Evolutionary conservation across 139 green algal genomes (phyloP), one percentile per base, ranked within the genome.

Genomic region (Monoraphidium neglectum): DNA sequence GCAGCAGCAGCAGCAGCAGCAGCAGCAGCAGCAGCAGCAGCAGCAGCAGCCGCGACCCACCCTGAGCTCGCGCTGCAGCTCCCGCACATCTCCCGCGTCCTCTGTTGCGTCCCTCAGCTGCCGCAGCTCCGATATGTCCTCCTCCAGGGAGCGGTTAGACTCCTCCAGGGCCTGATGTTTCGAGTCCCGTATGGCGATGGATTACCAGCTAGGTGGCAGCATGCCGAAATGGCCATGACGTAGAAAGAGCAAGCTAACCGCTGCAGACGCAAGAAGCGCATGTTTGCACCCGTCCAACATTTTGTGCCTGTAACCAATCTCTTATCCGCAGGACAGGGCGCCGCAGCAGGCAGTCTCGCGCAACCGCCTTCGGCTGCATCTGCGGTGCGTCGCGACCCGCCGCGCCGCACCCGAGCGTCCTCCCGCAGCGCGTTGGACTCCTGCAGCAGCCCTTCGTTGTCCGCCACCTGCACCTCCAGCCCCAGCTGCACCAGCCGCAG

Each of bases 81-180:
- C 65, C 18, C 38, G 35, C 8, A 69, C 65, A 36, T 80, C 53
- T 36, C 24, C 66, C 21, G 30, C 53, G 0, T 61, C 15, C 3
- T 32, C 65, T 26, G 63, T 62, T 24, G 40, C 46, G n/a, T 79
- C 73, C 21, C 49, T 30, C 30, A 79, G 49, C 64, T 79, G 61
- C 51, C 73, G 43, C 35, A 79, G 51, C 63, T 79, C 73, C 10
- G 26, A 35, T 15, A 79, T 35, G 28, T 79, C 63, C 49, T 73
- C 73, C 32, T 79, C 73, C 26, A 79, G 30, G 23, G 26, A 23
- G 26, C 73, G 40, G 62, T 72, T 73, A 15, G 35, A 35, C 18
- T 68, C 63, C 51, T 73, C 73, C 43, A 79, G 73, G n/a, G 33
- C 64, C 73, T 79, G 73, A 43, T n/a, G n/a, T n/a, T n/a, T n/a